Base-by-base conservation (phyloP, 2,329 filamentous ascomycete genomes). In the Neoascochyta sp. region DNA sequence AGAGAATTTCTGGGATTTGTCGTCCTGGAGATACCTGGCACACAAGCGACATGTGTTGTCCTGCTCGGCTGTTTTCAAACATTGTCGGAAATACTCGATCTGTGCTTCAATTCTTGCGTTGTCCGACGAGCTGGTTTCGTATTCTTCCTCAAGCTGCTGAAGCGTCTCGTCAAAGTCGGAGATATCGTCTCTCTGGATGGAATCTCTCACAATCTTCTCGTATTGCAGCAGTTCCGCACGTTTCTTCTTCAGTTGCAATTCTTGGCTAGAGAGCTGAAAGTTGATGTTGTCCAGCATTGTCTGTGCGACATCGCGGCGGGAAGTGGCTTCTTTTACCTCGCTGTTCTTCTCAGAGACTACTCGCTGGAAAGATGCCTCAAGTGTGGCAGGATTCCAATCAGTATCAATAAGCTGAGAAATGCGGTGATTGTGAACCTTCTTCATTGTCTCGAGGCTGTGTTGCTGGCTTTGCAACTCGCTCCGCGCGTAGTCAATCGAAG, bases 41-140 rank as follows among this genome's bases (percentile, higher is more conserved):
- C 90, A 96, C 13, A 92, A 76, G 18, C 78, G 74, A 58, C 90
- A 96, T 24, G 75, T 75, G 46, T 86, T 83, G 31, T 83, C 76
- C 18, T 78, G 70, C 32, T 83, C 73, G 8, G 85, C 74, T 13
- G 72, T 73, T 19, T 77, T 72, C 28, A 86, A 68, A 52, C 83
- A 87, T 29, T 78, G 76, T 24, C 67, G 68, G 57, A 85, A 88
- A 58, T 86, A 93, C 9, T 81, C 73, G 26, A 80, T 75, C 41
- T 89, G 70, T 16, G 80, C 78, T 28, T 79, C 77, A 42, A 76
- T 83, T 29, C 84, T 77, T 32, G 79, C 81, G 9, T 83, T 69
- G 36, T 90, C 81, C 30, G 79, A 78, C 38, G 70, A 73, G 3
- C 66, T 55, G 8, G 70, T 56, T 16, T 79, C 71, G 16, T 73